Percentiles rank a stretch among this genome's conserved stretches.
These are phyloP conservation scores for Chaetomium sp. DNA, from an alignment of 2,329 filamentous ascomycete genomes.

Conservation along the genomic window DNA sequence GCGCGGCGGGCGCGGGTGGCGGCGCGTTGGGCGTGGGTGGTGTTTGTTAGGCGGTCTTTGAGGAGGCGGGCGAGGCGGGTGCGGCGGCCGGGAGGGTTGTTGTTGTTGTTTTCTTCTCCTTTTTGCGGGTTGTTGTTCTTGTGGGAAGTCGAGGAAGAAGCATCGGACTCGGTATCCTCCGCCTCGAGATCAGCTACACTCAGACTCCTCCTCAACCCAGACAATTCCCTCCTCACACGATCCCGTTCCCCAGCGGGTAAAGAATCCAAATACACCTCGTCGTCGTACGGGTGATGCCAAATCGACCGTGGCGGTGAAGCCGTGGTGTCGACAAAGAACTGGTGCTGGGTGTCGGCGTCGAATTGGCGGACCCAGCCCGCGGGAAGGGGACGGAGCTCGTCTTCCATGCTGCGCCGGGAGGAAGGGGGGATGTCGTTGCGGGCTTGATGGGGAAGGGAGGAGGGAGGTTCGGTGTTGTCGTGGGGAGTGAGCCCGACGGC, in stretches of 20 bases:
- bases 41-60: constrained; percentile 53
- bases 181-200: constrained; percentile 36
- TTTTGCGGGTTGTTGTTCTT: neutral
- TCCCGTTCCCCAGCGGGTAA: constrained; percentile 44
- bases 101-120: neutral
- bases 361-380: constrained; percentile 51
- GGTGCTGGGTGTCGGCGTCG: constrained; percentile 47
- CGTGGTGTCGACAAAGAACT: constrained; percentile 57
- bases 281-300: constrained; percentile 58
- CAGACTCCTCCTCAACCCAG: constrained; percentile 26
- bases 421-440: constrained; percentile 42
- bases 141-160: constrained; percentile 14
- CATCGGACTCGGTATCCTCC: constrained; percentile 18
- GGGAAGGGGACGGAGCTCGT: constrained; percentile 49
- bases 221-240: constrained; percentile 27
- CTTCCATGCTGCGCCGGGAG: constrained; percentile 54
- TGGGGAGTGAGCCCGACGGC: constrained; percentile 22
- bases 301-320: constrained; percentile 49
- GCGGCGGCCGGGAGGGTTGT: neutral
- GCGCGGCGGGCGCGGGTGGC: constrained; percentile 39
- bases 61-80: constrained; percentile 45
- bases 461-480: no score
- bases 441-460: constrained; percentile 1
- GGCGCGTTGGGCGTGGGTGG: constrained; percentile 49
- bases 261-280: constrained; percentile 44